Base-by-base conservation (phyloP, 148 eudicot genomes). In the Rhododendron henanense region DNA sequence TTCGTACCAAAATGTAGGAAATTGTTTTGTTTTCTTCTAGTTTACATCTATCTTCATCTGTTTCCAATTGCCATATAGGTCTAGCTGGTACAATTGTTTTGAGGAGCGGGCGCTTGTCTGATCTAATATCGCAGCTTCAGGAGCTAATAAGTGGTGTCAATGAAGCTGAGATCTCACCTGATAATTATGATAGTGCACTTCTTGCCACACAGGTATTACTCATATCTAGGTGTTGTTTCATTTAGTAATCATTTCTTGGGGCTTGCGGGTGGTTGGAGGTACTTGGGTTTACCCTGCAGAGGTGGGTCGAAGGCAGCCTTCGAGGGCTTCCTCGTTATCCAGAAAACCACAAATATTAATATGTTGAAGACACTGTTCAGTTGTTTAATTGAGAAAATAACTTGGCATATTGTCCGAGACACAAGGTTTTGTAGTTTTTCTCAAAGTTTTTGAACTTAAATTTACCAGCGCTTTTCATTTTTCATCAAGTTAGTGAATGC, bases 21-120 rank as follows among this genome's bases (percentile, higher is more conserved):
- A 77, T 77, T 78, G 3, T n/a, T 7, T 23, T 81, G 37, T 67
- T 45, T 41, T 55, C 63, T 31, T 47, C 28, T 25, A 2, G 2
- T 77, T 45, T 28, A 71, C 86, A 9, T 79, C 50, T 80, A 55
- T 45, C 28, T 44, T 28, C 28, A 23, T 55, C 48, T 82, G 67
- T 18, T 50, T 79, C 59, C 5, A 25, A 76, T 85, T 88, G 78
- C 47, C 19, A 31, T 80, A 44, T 84, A 96, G 98, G 98, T 88
- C 83, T 96, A 75, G 95, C 99, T 57, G 93, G 99, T 79, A 93
- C 99, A 53, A 86, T 96, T 85, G 84, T 96, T 86, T 89, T 96
- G 95, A 94, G 92, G 92, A 96, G 92, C 81, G 99, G 99, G 87
- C 89, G 57, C 13, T 81, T 96, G 84, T 96, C 99, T 57, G 98